Evolutionary conservation across 2,329 filamentous ascomycete genomes (phyloP).

Genomic region (Fusarium euwallaceae): DNA sequence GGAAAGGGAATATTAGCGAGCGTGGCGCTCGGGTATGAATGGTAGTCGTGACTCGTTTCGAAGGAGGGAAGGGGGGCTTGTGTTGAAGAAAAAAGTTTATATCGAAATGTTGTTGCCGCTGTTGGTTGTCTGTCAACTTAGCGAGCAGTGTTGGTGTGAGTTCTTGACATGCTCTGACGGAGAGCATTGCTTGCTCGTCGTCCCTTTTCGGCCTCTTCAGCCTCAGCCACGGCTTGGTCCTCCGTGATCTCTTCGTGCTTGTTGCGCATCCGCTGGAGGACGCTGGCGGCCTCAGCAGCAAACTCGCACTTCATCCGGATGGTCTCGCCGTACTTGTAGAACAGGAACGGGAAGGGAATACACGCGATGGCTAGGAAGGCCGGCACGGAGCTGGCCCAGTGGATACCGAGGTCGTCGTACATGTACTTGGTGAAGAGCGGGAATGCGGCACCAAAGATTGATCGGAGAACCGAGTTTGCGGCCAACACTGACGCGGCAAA

Average conservation of each 20-base stretch:
- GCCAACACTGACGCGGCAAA: conserved; percentile 83
- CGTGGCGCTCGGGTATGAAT: neutral
- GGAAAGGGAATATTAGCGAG: neutral
- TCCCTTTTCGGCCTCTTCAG: conserved; percentile 44
- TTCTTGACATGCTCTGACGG: conserved; percentile 35
- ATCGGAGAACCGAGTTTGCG: conserved; percentile 78
- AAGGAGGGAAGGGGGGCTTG: neutral
- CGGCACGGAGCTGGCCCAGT: conserved; percentile 81
- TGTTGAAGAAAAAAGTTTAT: neutral
- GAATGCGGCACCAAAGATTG: conserved; percentile 79
- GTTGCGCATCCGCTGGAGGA: conserved; percentile 63
- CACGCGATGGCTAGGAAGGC: conserved; percentile 80
- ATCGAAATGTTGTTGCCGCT: neutral
- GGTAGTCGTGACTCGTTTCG: neutral
- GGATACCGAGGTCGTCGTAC: conserved; percentile 73
- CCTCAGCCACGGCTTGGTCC: conserved; percentile 45
- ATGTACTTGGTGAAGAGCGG: conserved; percentile 77
- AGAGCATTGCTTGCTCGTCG: conserved; percentile 41
- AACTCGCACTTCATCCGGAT: conserved; percentile 79
- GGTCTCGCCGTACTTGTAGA: conserved; percentile 76
- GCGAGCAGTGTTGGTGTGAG: conserved; percentile 8
- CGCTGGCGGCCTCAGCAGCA: conserved; percentile 73
- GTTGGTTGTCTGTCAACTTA: neutral
- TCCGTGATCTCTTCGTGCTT: conserved; percentile 48
- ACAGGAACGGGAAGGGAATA: conserved; percentile 80